phyloP scores from a whole-genome alignment of 495 filamentous ascomycete species.

The Lophium mytilinum region DNA sequence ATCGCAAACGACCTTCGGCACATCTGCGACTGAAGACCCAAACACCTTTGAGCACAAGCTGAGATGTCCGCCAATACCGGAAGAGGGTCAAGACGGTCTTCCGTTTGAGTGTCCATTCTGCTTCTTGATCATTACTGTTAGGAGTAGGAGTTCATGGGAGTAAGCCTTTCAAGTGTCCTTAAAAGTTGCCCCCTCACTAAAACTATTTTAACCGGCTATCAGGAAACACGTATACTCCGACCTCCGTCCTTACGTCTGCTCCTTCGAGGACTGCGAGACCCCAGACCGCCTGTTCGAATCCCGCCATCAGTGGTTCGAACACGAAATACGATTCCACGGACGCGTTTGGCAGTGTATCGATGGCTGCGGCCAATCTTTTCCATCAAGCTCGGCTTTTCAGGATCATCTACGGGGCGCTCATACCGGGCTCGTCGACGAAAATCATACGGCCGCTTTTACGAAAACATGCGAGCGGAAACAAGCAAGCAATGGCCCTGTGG shows the following conservation, averaged over 20 bases:
- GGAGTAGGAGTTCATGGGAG: slow-evolving; percentile 5
- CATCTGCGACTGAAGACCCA: background rate
- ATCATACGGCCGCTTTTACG: slow-evolving; percentile 1
- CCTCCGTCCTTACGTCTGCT: slow-evolving; percentile 13
- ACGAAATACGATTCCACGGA: slow-evolving; percentile 2
- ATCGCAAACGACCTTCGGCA: slow-evolving; percentile 9
- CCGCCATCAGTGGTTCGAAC: slow-evolving; percentile 11
- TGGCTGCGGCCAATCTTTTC: slow-evolving; percentile 3
- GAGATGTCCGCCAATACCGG: slow-evolving; percentile 7
- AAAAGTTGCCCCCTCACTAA: too few species aligned
- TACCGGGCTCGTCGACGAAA: background rate
- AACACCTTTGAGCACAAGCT: background rate
- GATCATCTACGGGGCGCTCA: slow-evolving; percentile 1
- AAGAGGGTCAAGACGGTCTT: slow-evolving; percentile 8
- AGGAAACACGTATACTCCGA: slow-evolving; percentile 13
- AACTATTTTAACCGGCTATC: background rate
- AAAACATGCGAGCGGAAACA: background rate
- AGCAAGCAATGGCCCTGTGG: background rate
- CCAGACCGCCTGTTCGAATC: slow-evolving; percentile 6
- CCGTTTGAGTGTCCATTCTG: slow-evolving; percentile 14
- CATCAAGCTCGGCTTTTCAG: background rate
- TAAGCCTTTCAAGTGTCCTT: background rate
- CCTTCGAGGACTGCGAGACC: slow-evolving; percentile 4
- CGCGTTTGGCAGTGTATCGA: slow-evolving; percentile 8
- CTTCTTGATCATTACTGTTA: slow-evolving; percentile 7